Evolutionary conservation across 2,329 filamentous ascomycete genomes (phyloP).

Genomic region (Xylariaceae sp.): DNA sequence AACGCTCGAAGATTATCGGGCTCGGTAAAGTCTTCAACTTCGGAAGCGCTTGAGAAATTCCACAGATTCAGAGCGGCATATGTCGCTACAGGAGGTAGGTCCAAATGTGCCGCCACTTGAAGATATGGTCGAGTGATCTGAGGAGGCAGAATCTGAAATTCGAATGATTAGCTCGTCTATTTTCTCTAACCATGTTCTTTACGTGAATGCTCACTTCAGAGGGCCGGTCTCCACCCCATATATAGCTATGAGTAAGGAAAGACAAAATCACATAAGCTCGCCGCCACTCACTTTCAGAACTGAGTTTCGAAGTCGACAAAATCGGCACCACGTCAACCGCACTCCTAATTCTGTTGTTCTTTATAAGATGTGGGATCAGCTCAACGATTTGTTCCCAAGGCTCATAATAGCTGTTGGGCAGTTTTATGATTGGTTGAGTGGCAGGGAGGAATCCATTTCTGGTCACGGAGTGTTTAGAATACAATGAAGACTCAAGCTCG

Average conservation of each 20-base stretch:
- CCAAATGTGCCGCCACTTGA: constrained; percentile 66
- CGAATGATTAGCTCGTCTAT: constrained; percentile 18
- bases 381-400: constrained; percentile 63
- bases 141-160: constrained; percentile 63
- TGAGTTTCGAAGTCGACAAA: constrained; percentile 56
- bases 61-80: constrained; percentile 85
- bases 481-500: constrained; percentile 27
- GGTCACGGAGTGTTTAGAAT: constrained; percentile 51
- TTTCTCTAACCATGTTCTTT: not conserved
- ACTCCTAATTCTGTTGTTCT: constrained; percentile 57
- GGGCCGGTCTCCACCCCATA: constrained; percentile 80
- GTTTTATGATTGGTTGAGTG: constrained; percentile 54
- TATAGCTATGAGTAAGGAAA: constrained; percentile 73
- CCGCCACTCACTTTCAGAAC: constrained; percentile 63
- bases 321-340: constrained; percentile 57
- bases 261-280: constrained; percentile 66
- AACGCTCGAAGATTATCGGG: constrained; percentile 69
- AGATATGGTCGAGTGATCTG: constrained; percentile 76
- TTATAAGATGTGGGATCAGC: constrained; percentile 61
- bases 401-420: constrained; percentile 62
- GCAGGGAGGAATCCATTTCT: constrained; percentile 62
- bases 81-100: constrained; percentile 84
- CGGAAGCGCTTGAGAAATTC: constrained; percentile 68
- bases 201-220: constrained; percentile 56
- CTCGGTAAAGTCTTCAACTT: constrained; percentile 52